Conservation (phyloP, 345 rosid genomes). For the Salix suchowensis region DNA sequence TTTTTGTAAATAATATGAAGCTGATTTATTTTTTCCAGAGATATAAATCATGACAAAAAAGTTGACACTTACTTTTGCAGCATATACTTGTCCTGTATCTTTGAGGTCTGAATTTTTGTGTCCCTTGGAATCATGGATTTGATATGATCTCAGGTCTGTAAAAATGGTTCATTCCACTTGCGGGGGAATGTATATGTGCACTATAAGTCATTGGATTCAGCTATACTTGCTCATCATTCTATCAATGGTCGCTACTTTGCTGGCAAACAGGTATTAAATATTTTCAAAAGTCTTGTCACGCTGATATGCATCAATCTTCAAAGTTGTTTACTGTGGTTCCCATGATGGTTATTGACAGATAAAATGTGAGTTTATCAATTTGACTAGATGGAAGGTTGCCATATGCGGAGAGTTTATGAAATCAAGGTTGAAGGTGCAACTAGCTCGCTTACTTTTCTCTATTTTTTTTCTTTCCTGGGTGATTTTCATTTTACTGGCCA, state of each 20-base stretch:
- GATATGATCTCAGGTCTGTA: conserved; percentile 60
- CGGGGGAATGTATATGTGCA: conserved; percentile 91
- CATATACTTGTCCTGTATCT: conserved; percentile 6
- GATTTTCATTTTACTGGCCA: neutral
- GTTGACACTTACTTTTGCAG: neutral
- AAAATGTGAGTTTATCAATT: conserved; percentile 77
- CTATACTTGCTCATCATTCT: conserved; percentile 58
- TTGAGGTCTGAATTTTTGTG: conserved; percentile 2
- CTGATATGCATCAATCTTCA: neutral
- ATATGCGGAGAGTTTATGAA: conserved; percentile 96
- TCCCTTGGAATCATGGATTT: conserved; percentile 7
- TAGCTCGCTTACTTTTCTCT: neutral
- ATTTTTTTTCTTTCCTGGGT: neutral
- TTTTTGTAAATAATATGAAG: neutral
- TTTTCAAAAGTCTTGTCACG: neutral
- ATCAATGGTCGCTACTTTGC: conserved; percentile 87
- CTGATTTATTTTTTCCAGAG: neutral
- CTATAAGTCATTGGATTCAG: conserved; percentile 74
- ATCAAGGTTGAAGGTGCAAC: conserved; percentile 66
- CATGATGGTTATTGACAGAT: conserved; percentile 41
- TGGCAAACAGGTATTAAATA: conserved; percentile 74
- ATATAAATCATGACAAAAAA: neutral
- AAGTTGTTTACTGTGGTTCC: neutral
- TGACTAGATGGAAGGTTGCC: conserved; percentile 87
- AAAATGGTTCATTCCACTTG: conserved; percentile 84